phyloP scores from a whole-genome alignment of 805 yeast species.

The Blastobotrys peoriensis region DNA sequence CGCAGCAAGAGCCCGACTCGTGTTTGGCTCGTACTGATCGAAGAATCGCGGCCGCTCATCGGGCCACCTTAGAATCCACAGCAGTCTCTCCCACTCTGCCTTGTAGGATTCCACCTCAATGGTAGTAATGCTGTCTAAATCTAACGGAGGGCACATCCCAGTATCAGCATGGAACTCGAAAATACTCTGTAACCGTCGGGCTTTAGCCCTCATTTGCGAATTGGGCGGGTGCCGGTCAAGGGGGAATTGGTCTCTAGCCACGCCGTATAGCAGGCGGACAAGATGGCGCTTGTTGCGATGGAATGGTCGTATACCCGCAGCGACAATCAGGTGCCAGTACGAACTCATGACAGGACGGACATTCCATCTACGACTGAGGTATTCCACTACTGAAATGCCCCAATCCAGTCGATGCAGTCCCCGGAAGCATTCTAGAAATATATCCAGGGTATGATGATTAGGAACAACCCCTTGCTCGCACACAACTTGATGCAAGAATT shows the following conservation, averaged over 20 bases:
- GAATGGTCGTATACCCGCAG: constrained; percentile 7
- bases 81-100: neutral
- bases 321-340: constrained; percentile 13
- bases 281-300: constrained; percentile 4
- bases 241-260: neutral
- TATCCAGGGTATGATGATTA: constrained; percentile 14
- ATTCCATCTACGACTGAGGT: constrained; percentile 11
- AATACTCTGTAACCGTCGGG: too few relatives aligned
- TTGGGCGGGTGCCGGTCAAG: too few relatives aligned
- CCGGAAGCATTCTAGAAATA: constrained; percentile 11
- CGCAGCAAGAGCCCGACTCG: neutral
- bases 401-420: constrained; percentile 15
- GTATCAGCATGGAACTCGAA: too few relatives aligned
- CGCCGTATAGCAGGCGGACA: neutral
- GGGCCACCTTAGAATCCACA: neutral
- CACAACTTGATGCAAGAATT: constrained; percentile 12
- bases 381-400: constrained; percentile 15
- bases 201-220: too few relatives aligned
- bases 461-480: constrained; percentile 8
- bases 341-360: constrained; percentile 9
- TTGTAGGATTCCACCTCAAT: neutral
- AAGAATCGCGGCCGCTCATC: neutral
- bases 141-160: too few relatives aligned
- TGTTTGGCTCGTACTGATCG: neutral
- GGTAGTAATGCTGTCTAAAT: too few relatives aligned